A percentile compares a stretch with the other conserved stretches of the same genome.
These are phyloP conservation scores for Alternaria brassicae DNA, from an alignment of 2,329 filamentous ascomycete species.

Conservation along the genomic window DNA sequence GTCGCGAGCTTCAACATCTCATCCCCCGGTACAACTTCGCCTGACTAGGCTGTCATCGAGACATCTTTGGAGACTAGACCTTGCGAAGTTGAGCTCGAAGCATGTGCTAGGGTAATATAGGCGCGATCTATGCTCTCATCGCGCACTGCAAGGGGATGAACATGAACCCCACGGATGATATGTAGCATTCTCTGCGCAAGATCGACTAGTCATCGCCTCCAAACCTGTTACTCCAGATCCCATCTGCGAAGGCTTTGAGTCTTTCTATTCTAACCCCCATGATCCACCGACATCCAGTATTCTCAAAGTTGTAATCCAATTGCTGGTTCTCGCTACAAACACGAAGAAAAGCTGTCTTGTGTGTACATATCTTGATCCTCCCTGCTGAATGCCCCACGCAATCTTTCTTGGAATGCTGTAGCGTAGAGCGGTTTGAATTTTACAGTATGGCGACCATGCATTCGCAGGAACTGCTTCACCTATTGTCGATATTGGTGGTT, in stretches of 20 bases:
- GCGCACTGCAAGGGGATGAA: too few species aligned
- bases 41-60: too few species aligned
- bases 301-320: background rate
- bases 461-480: background rate
- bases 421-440: background rate
- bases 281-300: background rate
- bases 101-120: too few species aligned
- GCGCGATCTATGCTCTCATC: too few species aligned
- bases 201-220: background rate
- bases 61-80: too few species aligned
- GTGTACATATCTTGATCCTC: background rate
- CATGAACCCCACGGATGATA: too few species aligned
- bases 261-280: background rate
- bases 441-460: background rate
- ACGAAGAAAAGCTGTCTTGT: background rate
- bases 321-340: background rate
- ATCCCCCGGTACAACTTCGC: too few species aligned
- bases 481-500: background rate
- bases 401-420: background rate
- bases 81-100: too few species aligned
- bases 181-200: background rate
- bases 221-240: background rate
- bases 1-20: too few species aligned
- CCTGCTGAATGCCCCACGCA: background rate
- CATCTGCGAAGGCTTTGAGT: background rate